phyloP scores from a whole-genome alignment of 345 rosid species.

The Diplotaxis tenuifolia region DNA sequence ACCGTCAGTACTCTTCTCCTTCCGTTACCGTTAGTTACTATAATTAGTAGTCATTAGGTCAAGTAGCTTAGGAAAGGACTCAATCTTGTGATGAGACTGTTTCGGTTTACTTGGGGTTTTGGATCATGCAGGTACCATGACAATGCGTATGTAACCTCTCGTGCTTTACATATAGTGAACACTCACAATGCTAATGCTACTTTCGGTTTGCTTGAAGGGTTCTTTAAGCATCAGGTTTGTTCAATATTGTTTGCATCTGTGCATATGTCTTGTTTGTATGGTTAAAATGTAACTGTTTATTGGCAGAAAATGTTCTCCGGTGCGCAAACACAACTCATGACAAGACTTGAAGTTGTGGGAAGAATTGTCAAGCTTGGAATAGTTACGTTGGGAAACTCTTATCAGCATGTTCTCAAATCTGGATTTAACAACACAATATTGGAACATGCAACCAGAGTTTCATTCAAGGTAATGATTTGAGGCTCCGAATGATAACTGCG shows the following conservation, averaged over 20 bases:
- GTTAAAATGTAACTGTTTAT: not conserved
- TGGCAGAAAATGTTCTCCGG: conserved; percentile 63
- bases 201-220: conserved; percentile 29
- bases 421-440: conserved; percentile 56
- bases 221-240: conserved; percentile 39
- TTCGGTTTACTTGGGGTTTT: not conserved
- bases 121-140: conserved; percentile 36
- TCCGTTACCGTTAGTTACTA: not conserved
- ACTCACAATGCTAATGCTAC: conserved; percentile 21
- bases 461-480: conserved; percentile 93
- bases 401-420: conserved; percentile 41
- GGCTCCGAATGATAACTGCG: no score
- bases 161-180: conserved; percentile 39
- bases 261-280: not conserved
- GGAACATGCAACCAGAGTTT: conserved; percentile 66
- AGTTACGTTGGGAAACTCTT: conserved; percentile 52
- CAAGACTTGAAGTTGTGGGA: conserved; percentile 50
- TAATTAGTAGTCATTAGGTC: not conserved
- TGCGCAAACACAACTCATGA: conserved; percentile 45
- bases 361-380: conserved; percentile 54
- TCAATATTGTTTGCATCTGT: not conserved
- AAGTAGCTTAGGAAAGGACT: not conserved
- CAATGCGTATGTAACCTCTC: conserved; percentile 34
- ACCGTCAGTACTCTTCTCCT: conserved; percentile 33
- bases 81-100: not conserved